Base-by-base conservation (phyloP, 805 yeast species). In the Isabelozyma rhagii region DNA sequence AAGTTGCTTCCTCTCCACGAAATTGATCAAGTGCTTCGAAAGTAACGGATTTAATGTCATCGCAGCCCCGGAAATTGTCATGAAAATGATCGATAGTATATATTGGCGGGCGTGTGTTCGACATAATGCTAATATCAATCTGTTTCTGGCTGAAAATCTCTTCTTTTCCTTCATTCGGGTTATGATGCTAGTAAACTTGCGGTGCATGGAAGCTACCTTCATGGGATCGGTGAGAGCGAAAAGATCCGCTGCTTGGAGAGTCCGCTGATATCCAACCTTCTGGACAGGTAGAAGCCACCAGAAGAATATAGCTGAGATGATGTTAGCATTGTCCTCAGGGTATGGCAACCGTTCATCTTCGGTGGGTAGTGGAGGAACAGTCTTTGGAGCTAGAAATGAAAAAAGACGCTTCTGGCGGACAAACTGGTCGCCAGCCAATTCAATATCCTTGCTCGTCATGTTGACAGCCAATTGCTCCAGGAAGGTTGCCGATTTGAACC, bases 11-110 rank as follows among this genome's bases (percentile, higher is more conserved):
- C 34, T 21, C 46, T 67, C 68, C 11, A 70, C 74, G 46, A 56
- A 70, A 17, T 67, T 67, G 52, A 88, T 84, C 50, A 88, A 69
- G 18, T 78, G 71, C 58, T 82, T 79, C 2, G 86, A 80, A 10
- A 87, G 64, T 54, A 87, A 67, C 0, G 94, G 89, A 43, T 81
- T 80, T 25, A 83, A 65, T 1, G 85, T 80, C 43, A 67, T 61
- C 10, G 72, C 68, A 8, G 69, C 55, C 57, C 78, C 81, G 1
- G 78, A 68, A 5, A 68, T 27, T 0, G 67, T 56, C 55, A 79
- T 76, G 54, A 64, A 70, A 3, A 68, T 2, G 38, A 75, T 50
- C 9, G 77, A 67, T 14, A 63, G 38, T 1, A 63, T 18, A 54
- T 75, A 78, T 34, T 74, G 71, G 53, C 60, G 56, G 52, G 64